Conservation (phyloP, 2,329 filamentous ascomycete species). For the Aureobasidium sp. region DNA sequence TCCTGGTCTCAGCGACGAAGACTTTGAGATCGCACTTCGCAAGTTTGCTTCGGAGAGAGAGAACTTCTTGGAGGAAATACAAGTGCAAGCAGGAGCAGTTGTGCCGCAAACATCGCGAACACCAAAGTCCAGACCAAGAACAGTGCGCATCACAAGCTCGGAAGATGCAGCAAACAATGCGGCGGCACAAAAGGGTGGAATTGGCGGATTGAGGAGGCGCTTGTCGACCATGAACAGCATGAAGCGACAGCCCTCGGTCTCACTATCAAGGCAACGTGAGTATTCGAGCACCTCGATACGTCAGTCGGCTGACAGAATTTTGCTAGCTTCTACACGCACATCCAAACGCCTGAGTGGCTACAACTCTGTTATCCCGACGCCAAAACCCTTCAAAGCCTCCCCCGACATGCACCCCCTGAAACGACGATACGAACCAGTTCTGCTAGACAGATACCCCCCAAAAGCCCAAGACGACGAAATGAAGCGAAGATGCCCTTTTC, state of each 20-base stretch:
- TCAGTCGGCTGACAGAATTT: constrained; percentile 39
- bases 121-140: constrained; percentile 64
- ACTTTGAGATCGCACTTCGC: constrained; percentile 86
- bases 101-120: constrained; percentile 35
- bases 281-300: not conserved
- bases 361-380: constrained; percentile 92
- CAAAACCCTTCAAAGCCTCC: constrained; percentile 81
- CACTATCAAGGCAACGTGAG: constrained; percentile 24
- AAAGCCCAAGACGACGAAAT: constrained; percentile 74
- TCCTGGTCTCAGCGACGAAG: constrained; percentile 59
- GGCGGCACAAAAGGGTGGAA: constrained; percentile 51
- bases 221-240: constrained; percentile 96
- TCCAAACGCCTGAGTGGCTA: constrained; percentile 90
- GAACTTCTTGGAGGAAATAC: constrained; percentile 85
- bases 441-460: constrained; percentile 88
- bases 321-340: constrained; percentile 63
- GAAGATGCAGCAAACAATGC: constrained; percentile 43
- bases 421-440: constrained; percentile 88
- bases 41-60: constrained; percentile 97
- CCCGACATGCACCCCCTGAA: constrained; percentile 94
- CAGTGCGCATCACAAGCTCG: constrained; percentile 73
- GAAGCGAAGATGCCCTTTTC: constrained; percentile 75
- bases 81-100: constrained; percentile 77
- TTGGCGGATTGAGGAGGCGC: constrained; percentile 82
- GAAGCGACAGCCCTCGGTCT: constrained; percentile 73